A percentile compares a stretch with the other conserved stretches of the same genome.
These are phyloP conservation scores for Podospora conica DNA, from an alignment of 495 filamentous ascomycete genomes.

Conservation along the genomic window DNA sequence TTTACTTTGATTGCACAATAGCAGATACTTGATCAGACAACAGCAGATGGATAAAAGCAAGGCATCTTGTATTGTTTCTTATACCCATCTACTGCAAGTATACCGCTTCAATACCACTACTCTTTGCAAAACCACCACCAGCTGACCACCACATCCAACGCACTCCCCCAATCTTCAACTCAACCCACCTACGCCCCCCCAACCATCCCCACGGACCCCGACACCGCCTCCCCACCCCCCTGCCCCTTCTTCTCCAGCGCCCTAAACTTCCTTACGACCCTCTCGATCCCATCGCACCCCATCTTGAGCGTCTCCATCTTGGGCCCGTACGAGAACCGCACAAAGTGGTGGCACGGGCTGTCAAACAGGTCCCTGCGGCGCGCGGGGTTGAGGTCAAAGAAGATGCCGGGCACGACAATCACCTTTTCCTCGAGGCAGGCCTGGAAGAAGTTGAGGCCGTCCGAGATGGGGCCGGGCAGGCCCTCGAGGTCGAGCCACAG, in stretches of 20 bases:
- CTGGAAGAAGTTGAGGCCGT: conserved; percentile 95
- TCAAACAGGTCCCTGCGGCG: conserved; percentile 87
- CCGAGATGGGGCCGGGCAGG: conserved; percentile 70
- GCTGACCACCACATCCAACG: too few species aligned
- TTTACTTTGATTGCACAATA: too few species aligned
- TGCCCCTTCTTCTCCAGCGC: not conserved
- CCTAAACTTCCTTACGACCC: conserved; percentile 60
- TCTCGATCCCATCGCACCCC: conserved; percentile 85
- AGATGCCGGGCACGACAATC: conserved; percentile 92
- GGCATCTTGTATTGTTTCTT: not conserved
- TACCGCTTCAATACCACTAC: too few species aligned
- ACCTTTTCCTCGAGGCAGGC: conserved; percentile 87
- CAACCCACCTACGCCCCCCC: not conserved
- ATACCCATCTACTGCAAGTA: not conserved
- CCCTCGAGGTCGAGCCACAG: conserved; percentile 54
- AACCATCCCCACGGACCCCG: not conserved
- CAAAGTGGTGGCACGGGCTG: conserved; percentile 91
- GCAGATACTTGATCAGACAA: too few species aligned
- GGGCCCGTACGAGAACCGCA: conserved; percentile 85
- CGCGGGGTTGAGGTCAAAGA: conserved; percentile 87
- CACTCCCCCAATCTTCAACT: too few species aligned
- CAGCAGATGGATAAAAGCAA: not conserved
- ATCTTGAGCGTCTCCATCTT: conserved; percentile 78
- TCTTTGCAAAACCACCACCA: too few species aligned
- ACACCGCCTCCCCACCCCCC: not conserved